Evolutionary conservation across 202 grass and related monocot species (phyloP), one percentile per base, ranked within the genome.

Genomic region (Cymbopogon flexuosus): DNA sequence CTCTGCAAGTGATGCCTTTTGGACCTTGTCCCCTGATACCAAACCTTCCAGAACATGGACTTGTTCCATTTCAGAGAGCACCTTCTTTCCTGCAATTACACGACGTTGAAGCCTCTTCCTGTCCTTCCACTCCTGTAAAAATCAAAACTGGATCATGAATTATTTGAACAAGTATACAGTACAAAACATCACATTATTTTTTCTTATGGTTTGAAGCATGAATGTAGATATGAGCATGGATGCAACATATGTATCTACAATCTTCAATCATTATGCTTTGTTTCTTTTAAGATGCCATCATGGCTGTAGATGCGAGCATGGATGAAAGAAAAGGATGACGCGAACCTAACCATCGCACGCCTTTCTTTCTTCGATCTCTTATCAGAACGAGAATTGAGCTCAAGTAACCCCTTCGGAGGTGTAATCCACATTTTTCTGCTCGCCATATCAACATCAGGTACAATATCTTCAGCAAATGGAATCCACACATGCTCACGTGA

Each of bases 401-500:
- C 96, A 47, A 99, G 84, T 62, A 99, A 85, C 12, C 96, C 96
- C 79, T 95, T 95, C 76, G 96, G 96, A 63, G 96, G 96, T 82
- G 92, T 93, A 84, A 99, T 95, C 87, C 21, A 57, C 86, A 97
- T 99, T 89, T 99, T 83, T 78, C 85, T 82, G 62, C 68, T 89
- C 66, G 88, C 90, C 79, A 83, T 78, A 84, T 99, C 87, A 84
- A 99, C 83, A 81, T 93, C 88, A 78, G 90, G 88, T 63, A 93
- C 96, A 91, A 95, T 99, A 82, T 87, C 92, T 79, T 93, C 76
- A 49, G 93, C 90, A 88, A 95, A 99, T 46, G 96, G 96, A 77
- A 99, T 89, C 90, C 90, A 95, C 41, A 95, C 84, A 62, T 93
- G 88, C 24, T 78, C 64, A 68, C 79, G 79, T 73, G 68, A 80